Percentiles rank a stretch among this genome's conserved stretches.
These are phyloP conservation scores for Saksenaea oblongispora DNA, from an alignment of 371 early-diverging fungal genomes.

Conservation along the genomic window DNA sequence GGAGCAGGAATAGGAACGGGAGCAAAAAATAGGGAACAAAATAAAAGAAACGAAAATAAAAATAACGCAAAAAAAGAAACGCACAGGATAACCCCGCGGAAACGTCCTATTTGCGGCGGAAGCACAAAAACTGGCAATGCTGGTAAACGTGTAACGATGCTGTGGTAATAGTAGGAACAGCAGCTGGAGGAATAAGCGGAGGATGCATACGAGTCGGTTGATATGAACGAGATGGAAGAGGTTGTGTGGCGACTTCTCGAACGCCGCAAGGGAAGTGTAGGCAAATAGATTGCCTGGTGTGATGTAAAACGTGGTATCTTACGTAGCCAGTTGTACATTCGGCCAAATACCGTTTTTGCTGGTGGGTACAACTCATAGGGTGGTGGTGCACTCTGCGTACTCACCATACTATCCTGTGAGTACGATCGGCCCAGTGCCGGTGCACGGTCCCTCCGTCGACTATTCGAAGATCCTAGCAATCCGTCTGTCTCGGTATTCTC, in stretches of 20 bases:
- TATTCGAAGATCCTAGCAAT: neutral
- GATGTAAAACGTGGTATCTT: slow-evolving; percentile 42
- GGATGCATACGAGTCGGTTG: slow-evolving; percentile 26
- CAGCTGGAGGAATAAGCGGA: slow-evolving; percentile 23
- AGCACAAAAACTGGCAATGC: slow-evolving; percentile 26
- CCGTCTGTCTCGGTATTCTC: neutral
- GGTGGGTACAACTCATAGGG: slow-evolving; percentile 53
- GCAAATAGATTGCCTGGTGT: slow-evolving; percentile 47
- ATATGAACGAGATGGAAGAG: slow-evolving; percentile 18
- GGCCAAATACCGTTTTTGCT: slow-evolving; percentile 40
- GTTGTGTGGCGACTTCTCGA: slow-evolving; percentile 1
- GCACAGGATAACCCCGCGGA: slow-evolving; percentile 27
- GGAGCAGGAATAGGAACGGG: slow-evolving; percentile 26
- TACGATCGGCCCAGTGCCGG: slow-evolving; percentile 11
- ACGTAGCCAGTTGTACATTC: slow-evolving; percentile 47
- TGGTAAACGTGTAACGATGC: slow-evolving; percentile 15
- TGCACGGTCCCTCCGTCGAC: neutral
- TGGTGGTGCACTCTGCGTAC: slow-evolving; percentile 48
- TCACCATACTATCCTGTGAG: slow-evolving; percentile 41
- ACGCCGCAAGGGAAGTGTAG: slow-evolving; percentile 26
- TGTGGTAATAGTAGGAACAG: slow-evolving; percentile 31
- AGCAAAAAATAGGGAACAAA: slow-evolving; percentile 25
- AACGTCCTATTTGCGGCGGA: slow-evolving; percentile 29
- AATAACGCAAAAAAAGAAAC: slow-evolving; percentile 28
- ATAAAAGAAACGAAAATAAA: slow-evolving; percentile 38